Base-by-base conservation (phyloP, 2,329 filamentous ascomycete species). In the Biscogniauxia marginata region DNA sequence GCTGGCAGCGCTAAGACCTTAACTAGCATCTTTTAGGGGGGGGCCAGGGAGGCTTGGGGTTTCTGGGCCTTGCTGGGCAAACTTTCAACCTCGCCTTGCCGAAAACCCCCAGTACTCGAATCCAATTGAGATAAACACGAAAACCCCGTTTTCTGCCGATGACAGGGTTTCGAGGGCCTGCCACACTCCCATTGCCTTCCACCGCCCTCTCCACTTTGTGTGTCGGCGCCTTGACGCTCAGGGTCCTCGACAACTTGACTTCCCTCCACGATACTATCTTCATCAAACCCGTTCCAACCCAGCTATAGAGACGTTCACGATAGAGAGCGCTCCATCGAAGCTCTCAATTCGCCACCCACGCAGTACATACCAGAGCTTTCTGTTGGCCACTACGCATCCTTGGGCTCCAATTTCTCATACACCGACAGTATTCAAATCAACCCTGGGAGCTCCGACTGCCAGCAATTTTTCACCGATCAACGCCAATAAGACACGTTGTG, bases 381-480 rank as follows among this genome's bases (percentile, higher is more conserved):
- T 46, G 45, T 21, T n/a, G n/a, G 18, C 21, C 18, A 21, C 13
- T 9, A 16, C 11, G 6, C 39, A 25, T 49, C 50, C 19, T 49
- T n/a, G 21, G 30, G 30, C 30, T 39, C 6, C 30, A 39, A 39
- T 39, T 39, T 39, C 30, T 34, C 30, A 8, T 16, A 58, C 54
- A 52, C 60, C 50, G 53, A 54, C 48, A 39, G 30, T 16, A 39
- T 39, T 6, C 6, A 39, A 39, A 39, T 39, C 30, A n/a, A 16
- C 30, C 30, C 9, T 9, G 6, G n/a, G n/a, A 11, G 3, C 19
- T 13, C 50, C 16, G 25, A 55, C 60, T 60, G 56, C 58, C 63
- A 58, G 60, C 60, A 58, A 59, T 55, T 61, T 61, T 63, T 58
- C 57, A 64, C 63, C 59, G 57, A 60, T 51, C 43, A 19, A 54